Percentiles rank a stretch among this genome's conserved stretches.
phyloP scores from a whole-genome alignment of 768 basidiomycete genomes.

The Russula olivacea region DNA sequence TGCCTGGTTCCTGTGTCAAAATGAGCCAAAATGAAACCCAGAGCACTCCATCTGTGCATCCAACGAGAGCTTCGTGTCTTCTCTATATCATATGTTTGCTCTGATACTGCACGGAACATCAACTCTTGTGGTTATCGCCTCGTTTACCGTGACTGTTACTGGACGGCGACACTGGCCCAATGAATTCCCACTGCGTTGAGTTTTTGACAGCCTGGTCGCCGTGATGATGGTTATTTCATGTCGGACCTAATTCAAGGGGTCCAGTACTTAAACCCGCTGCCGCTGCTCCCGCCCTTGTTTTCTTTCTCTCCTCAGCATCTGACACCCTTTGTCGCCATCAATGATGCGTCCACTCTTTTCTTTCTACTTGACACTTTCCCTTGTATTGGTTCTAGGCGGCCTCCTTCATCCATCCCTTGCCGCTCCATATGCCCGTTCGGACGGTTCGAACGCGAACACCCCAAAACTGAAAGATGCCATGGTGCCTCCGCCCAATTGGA shows the following conservation, averaged over 20 bases:
- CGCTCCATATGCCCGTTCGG: background rate
- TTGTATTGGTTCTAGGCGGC: constrained; percentile 1
- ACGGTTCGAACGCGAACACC: background rate
- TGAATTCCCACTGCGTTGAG: background rate
- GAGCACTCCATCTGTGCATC: too few species aligned
- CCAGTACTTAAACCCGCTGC: background rate
- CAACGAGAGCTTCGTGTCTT: too few species aligned
- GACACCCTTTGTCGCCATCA: background rate
- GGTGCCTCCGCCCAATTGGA: constrained; percentile 46
- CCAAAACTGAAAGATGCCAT: constrained; percentile 20
- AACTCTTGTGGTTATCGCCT: background rate
- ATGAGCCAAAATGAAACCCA: too few species aligned
- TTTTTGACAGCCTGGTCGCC: background rate
- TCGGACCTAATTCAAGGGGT: background rate
- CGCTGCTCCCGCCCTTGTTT: background rate
- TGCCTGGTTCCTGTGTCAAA: too few species aligned
- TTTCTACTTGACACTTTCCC: background rate
- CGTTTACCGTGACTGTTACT: background rate
- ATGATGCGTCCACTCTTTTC: constrained; percentile 18
- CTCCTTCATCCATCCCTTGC: constrained; percentile 5
- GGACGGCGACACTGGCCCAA: too few species aligned
- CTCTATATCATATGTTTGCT: too few species aligned
- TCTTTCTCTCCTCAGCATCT: background rate
- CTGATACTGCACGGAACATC: background rate
- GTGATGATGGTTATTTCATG: background rate